A percentile compares a stretch with the other conserved stretches of the same genome.
Conservation (phyloP, 2,329 filamentous ascomycete genomes). For the Aureobasidium subglaciale region DNA sequence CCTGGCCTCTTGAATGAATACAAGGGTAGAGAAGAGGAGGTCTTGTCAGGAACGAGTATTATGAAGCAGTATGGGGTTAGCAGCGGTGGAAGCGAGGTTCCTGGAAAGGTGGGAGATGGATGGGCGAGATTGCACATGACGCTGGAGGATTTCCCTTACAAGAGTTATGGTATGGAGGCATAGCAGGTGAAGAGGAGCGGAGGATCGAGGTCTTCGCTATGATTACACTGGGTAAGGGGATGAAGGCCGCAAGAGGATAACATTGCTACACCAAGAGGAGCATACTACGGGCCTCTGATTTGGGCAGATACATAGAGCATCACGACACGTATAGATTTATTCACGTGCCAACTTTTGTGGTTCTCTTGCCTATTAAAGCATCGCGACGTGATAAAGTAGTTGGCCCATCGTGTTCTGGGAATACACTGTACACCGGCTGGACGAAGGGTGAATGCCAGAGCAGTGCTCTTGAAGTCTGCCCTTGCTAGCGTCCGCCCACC, state of each 20-base stretch:
- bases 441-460: no score
- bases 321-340: no score
- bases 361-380: no score
- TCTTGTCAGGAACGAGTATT: slow-evolving; percentile 75
- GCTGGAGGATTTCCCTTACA: slow-evolving; percentile 55
- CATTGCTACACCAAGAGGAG: no score
- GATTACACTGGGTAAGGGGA: neutral
- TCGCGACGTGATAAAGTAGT: no score
- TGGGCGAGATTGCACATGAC: slow-evolving; percentile 48
- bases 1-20: slow-evolving; percentile 70
- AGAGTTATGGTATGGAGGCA: slow-evolving; percentile 48
- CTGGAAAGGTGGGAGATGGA: slow-evolving; percentile 53
- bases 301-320: no score
- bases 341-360: no score
- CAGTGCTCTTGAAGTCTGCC: no score
- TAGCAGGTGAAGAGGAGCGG: slow-evolving; percentile 10
- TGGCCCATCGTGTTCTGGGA: no score
- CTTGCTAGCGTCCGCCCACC: no score
- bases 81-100: slow-evolving; percentile 34
- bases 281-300: no score
- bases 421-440: no score
- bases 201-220: neutral
- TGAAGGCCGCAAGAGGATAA: neutral
- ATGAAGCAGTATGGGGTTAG: slow-evolving; percentile 42
- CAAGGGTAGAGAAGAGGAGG: slow-evolving; percentile 65